Conservation (phyloP, 163 green algal species). For the Chloromonas sp. region DNA sequence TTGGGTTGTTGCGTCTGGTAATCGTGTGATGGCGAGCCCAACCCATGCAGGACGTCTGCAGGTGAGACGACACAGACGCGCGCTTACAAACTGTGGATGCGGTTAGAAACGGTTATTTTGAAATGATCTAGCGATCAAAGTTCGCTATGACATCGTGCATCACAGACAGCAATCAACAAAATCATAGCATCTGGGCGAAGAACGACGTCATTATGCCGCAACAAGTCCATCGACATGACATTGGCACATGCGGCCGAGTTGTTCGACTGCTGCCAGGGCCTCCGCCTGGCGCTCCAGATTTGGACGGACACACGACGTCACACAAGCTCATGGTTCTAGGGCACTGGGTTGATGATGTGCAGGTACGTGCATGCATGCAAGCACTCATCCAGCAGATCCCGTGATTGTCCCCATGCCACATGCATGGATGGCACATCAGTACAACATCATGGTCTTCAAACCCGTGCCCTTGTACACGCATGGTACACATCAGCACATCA, state of each 20-base stretch:
- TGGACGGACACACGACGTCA: not conserved
- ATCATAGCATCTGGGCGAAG: too few relatives aligned
- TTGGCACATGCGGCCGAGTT: not conserved
- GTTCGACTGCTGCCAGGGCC: slow-evolving; percentile 4
- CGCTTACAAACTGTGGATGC: too few relatives aligned
- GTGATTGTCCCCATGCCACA: not conserved
- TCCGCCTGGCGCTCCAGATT: slow-evolving; percentile 4
- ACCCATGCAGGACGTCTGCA: too few relatives aligned
- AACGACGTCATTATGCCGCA: too few relatives aligned
- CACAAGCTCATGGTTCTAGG: slow-evolving; percentile 9
- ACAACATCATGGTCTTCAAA: not conserved
- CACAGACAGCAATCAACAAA: too few relatives aligned
- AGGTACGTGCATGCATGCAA: not conserved
- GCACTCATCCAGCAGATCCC: not conserved
- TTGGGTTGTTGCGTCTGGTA: too few relatives aligned
- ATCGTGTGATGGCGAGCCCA: too few relatives aligned
- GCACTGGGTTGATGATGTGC: slow-evolving; percentile 11
- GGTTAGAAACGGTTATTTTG: too few relatives aligned
- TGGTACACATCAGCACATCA: not conserved
- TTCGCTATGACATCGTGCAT: too few relatives aligned
- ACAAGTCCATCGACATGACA: slow-evolving; percentile 1
- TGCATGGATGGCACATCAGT: too few relatives aligned
- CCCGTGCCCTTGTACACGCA: not conserved
- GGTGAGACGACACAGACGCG: too few relatives aligned
- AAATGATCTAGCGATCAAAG: too few relatives aligned